A percentile compares a stretch with the other conserved stretches of the same genome.
Conservation (phyloP, 345 rosid genomes). For the Gossypium rotundifolium region DNA sequence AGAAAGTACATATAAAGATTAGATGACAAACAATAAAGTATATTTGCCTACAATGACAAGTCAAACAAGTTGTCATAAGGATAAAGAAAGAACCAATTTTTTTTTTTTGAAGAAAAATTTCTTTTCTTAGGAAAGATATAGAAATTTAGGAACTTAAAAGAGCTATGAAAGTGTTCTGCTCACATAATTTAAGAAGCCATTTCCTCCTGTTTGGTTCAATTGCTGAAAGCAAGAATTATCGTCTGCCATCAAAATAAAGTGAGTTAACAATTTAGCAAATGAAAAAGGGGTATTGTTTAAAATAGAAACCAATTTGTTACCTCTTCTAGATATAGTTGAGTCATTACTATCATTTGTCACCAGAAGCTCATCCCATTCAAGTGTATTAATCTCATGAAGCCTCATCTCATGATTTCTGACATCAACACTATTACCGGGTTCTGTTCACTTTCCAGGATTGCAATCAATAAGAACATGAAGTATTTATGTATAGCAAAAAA, state of each 20-base stretch:
- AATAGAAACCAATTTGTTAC: conserved; percentile 25
- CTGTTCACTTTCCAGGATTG: conserved; percentile 39
- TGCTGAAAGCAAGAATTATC: conserved; percentile 35
- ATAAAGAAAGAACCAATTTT: neutral
- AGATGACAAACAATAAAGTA: neutral
- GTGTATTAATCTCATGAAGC: conserved; percentile 90
- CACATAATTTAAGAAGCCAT: conserved; percentile 42
- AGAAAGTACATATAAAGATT: neutral
- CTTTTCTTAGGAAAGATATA: neutral
- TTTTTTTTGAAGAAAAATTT: neutral
- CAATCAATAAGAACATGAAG: conserved; percentile 12
- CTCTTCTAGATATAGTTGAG: conserved; percentile 33
- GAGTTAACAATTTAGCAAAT: neutral
- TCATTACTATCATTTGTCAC: conserved; percentile 41
- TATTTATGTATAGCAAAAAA: neutral
- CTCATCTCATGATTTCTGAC: conserved; percentile 53
- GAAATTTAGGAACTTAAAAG: neutral
- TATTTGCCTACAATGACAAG: neutral
- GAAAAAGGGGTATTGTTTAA: conserved; percentile 1
- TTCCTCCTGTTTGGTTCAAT: conserved; percentile 31
- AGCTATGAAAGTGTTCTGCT: conserved; percentile 20
- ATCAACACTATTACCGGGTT: conserved; percentile 34
- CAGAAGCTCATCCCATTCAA: conserved; percentile 95
- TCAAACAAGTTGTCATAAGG: neutral
- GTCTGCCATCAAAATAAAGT: conserved; percentile 34